phyloP scores from a whole-genome alignment of 108 stramenopile species.

The Skeletonema grethae region DNA sequence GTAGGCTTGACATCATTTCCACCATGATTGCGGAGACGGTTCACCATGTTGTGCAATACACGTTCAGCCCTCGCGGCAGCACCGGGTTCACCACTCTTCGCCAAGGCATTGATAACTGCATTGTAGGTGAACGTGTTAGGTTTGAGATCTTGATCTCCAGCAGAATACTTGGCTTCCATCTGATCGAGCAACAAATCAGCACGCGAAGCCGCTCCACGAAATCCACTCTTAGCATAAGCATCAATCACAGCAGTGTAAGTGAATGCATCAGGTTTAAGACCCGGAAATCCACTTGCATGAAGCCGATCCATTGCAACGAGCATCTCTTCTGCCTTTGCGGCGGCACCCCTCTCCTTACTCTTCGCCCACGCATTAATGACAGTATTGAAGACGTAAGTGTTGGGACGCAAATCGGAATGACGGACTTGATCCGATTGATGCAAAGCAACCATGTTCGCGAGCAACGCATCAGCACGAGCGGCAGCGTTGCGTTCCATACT shows the following conservation, averaged over 20 bases:
- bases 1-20: conserved; percentile 81
- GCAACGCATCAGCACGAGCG: conserved; percentile 71
- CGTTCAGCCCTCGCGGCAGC: conserved; percentile 57
- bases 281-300: conserved; percentile 72
- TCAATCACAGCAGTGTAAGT: conserved; percentile 86
- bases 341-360: conserved; percentile 67
- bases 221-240: conserved; percentile 85
- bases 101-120: conserved; percentile 79
- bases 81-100: conserved; percentile 66
- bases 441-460: conserved; percentile 80
- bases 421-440: conserved; percentile 75
- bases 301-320: conserved; percentile 79
- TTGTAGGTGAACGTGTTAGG: conserved; percentile 88
- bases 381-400: conserved; percentile 84
- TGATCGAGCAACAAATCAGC: conserved; percentile 84
- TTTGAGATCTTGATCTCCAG: conserved; percentile 77
- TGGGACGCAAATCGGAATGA: conserved; percentile 74
- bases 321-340: conserved; percentile 88
- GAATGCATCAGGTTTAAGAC: conserved; percentile 85
- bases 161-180: conserved; percentile 85
- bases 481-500: conserved; percentile 78
- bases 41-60: conserved; percentile 61
- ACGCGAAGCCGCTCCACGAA: conserved; percentile 77
- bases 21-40: conserved; percentile 63
- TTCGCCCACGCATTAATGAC: conserved; percentile 75